Evolutionary conservation across 805 yeast species (phyloP), one percentile per base, ranked within the genome.

Genomic region (Ogataea sp.): DNA sequence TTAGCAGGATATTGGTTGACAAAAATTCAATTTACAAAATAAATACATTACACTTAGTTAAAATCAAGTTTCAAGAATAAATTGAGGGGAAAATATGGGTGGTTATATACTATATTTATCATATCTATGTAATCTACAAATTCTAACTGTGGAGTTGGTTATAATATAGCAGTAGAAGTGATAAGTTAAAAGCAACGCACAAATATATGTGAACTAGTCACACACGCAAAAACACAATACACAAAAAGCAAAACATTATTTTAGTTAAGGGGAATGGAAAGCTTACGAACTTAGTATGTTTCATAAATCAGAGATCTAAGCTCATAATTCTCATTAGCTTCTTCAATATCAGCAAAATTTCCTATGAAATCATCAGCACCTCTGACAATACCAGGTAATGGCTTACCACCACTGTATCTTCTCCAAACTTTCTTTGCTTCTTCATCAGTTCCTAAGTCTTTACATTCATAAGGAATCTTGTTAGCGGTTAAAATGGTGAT

Each of bases 391-490:
- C 89, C 96, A 2, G 97, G 97, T 42, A 87, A 70, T 2, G 76
- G 65, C 48, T 83, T 78, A 3, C 94, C 95, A 23, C 67, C 68
- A 15, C 83, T 68, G 51, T 75, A 75, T 48, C 93, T 71, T 51
- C 76, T 77, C 96, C 96, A 88, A 21, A 86, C 72, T 50, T 77
- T 73, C 58, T 87, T 79, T 14, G 96, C 96, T 43, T 79, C 82
- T 38, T 79, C 87, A 55, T 88, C 94, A 0, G 95, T 86, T 6
- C 95, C 95, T 38, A 87, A 62, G 55, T 88, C 97, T 42, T 83
- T 75, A 54, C 76, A 72, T 24, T 75, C 71, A 55, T 77, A 84
- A 42, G 74, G 68, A 38, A 88, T 64, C 36, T 77, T 71, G 56
- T 87, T 83, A 4, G 89, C 95, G 30, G 76, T 71, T 38, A 88